Base-by-base conservation (phyloP, 495 filamentous ascomycete species). In the Aspergillus hancockii region DNA sequence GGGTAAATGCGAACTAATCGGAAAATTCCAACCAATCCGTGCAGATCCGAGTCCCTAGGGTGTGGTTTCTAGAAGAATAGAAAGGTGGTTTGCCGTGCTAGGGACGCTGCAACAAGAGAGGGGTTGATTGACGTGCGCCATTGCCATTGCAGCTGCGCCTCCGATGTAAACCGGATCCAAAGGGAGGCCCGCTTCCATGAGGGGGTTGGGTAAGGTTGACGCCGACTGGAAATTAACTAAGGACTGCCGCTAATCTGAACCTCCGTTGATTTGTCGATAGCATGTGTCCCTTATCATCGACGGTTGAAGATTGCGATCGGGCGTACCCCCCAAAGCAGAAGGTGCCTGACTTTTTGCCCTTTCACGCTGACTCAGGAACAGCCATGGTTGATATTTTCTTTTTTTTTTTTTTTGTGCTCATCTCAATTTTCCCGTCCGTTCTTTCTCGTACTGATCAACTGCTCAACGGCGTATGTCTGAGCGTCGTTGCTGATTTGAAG, bases 111-210 rank as follows among this genome's bases (percentile, higher is more conserved):
- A 49, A 38, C 19, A 21, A 50, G 55, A 54, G 60, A 62, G 60
- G 60, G 60, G 60, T 43, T 54, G 60, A 62, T 54, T 53, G 59
- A 51, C 49, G 51, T 57, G 54, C 36, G 53, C 47, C 38, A 52
- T 57, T 51, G 53, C 47, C 38, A 52, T 57, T 51, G 40, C 41
- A 61, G n/a, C 46, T 50, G 58, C 25, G 25, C n/a, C 22, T 36
- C 60, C 60, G 55, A 58, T 47, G 60, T 58, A 62, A 62, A 58
- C 60, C 60, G 60, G 54, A 30, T 62, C 45, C 30, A 53, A 36
- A 54, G 46, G 51, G 43, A 54, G 55, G 50, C 49, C 49, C 60
- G 55, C 60, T 41, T 50, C 18, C 30, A 38, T 57, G 55, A 57
- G 59, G 59, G 59, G 60, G 41, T 57, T 38, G 30, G 59, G 25